Percentiles rank a stretch among this genome's conserved stretches.
phyloP scores from a whole-genome alignment of 2,329 filamentous ascomycete genomes.

The Cladophialophora exuberans region DNA sequence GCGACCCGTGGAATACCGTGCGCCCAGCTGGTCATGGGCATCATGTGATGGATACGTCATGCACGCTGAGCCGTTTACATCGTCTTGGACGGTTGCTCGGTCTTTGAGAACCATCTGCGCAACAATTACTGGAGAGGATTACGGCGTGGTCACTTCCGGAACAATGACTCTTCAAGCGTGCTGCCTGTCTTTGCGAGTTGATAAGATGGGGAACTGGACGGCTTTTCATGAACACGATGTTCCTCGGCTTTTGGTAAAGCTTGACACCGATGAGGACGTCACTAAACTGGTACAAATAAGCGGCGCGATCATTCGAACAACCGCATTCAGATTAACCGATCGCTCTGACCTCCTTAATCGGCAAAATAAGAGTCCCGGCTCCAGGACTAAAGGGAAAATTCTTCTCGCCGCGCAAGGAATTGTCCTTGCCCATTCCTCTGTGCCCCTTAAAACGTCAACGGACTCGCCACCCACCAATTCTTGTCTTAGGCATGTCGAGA shows the following conservation, averaged over 20 bases:
- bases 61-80: constrained; percentile 14
- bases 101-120: not conserved
- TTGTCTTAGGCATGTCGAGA: not conserved
- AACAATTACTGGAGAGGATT: constrained; percentile 3
- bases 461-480: not conserved
- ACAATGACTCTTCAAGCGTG: constrained; percentile 11
- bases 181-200: constrained; percentile 5
- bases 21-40: constrained; percentile 29
- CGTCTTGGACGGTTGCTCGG: constrained; percentile 16
- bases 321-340: constrained; percentile 28
- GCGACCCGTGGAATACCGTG: constrained; percentile 16
- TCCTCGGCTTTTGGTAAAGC: constrained; percentile 9
- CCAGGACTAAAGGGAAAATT: constrained; percentile 5
- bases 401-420: constrained; percentile 21
- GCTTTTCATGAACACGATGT: not conserved
- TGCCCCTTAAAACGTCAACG: not conserved
- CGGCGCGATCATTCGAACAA: constrained; percentile 32
- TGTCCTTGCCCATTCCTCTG: constrained; percentile 2
- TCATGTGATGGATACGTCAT: constrained; percentile 23
- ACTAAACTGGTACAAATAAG: constrained; percentile 12
- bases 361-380: not conserved
- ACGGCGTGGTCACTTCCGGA: constrained; percentile 14
- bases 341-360: not conserved
- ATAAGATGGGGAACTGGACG: constrained; percentile 6
- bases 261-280: constrained; percentile 14